These are phyloP conservation scores for Brasilioporus rufonigricans DNA, from an alignment of 768 basidiomycete species.

Conservation along the genomic window DNA sequence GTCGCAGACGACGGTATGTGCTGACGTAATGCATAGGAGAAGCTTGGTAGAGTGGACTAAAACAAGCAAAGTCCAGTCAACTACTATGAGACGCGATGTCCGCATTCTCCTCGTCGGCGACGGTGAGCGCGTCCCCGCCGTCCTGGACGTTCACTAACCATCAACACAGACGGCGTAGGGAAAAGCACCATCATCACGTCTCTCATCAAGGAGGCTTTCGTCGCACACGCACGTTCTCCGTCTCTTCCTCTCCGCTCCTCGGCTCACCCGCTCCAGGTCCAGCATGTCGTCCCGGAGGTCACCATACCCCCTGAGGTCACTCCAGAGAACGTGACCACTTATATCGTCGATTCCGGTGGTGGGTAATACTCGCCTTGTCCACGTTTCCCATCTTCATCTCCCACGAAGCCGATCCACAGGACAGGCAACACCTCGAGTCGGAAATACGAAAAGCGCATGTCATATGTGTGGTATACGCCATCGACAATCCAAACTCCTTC, in stretches of 20 bases:
- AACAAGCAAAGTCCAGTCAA: slow-evolving; percentile 15
- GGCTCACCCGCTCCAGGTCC: slow-evolving; percentile 50
- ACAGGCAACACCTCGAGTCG: slow-evolving; percentile 84
- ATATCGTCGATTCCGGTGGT: slow-evolving; percentile 98
- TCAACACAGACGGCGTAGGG: slow-evolving; percentile 83
- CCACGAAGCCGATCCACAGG: slow-evolving; percentile 73
- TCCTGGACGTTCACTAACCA: neutral
- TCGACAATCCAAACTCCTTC: slow-evolving; percentile 95
- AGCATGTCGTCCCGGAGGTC: slow-evolving; percentile 93
- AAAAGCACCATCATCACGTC: slow-evolving; percentile 98
- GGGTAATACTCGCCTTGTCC: slow-evolving; percentile 26
- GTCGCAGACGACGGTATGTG: neutral
- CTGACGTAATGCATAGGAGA: slow-evolving; percentile 19
- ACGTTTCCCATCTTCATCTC: slow-evolving; percentile 5
- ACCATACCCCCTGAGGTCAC: slow-evolving; percentile 98
- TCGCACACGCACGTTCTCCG: slow-evolving; percentile 65
- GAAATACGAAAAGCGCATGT: slow-evolving; percentile 98
- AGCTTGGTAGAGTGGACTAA: neutral
- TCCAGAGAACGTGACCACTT: slow-evolving; percentile 96
- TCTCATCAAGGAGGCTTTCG: slow-evolving; percentile 93
- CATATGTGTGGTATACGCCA: slow-evolving; percentile 95
- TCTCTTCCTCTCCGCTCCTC: neutral
- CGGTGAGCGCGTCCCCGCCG: slow-evolving; percentile 49
- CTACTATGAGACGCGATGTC: slow-evolving; percentile 87
- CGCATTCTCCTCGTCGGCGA: slow-evolving; percentile 93